Evolutionary conservation across 2,329 filamentous ascomycete species (phyloP).

Genomic region (Lachnellula hyalina): DNA sequence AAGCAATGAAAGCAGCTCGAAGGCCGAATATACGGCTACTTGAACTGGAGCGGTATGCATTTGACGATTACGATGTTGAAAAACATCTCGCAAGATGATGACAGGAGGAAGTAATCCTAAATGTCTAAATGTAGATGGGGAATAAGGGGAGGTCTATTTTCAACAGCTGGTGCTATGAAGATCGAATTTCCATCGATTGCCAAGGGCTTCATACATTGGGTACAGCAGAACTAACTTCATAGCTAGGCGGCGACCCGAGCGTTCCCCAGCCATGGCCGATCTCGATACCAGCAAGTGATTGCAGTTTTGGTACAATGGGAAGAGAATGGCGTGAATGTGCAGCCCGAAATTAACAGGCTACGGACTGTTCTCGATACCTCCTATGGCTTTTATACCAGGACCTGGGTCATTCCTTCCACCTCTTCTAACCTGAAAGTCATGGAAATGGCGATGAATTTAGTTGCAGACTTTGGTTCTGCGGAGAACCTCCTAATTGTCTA

Average conservation of each 20-base stretch:
- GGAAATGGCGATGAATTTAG: conserved; percentile 17
- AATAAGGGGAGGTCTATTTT: no score
- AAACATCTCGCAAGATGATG: no score
- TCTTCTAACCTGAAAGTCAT: conserved; percentile 22
- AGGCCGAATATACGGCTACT: not conserved
- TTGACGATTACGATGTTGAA: no score
- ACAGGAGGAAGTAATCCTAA: no score
- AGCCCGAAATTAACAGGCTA: conserved; percentile 17
- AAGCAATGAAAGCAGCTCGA: not conserved
- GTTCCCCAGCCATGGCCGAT: conserved; percentile 19
- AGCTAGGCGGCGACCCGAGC: conserved; percentile 19
- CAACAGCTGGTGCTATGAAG: no score
- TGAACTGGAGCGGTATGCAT: no score
- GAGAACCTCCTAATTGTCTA: conserved; percentile 23
- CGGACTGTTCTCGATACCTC: conserved; percentile 15
- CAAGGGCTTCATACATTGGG: not conserved
- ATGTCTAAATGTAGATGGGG: no score
- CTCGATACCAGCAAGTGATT: conserved; percentile 20
- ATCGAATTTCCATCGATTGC: no score
- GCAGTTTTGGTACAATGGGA: conserved; percentile 22
- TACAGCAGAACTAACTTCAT: not conserved
- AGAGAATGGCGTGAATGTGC: conserved; percentile 17
- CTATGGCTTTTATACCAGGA: conserved; percentile 22
- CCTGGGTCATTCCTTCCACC: conserved; percentile 20
- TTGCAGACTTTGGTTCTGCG: conserved; percentile 13